A percentile compares a stretch with the other conserved stretches of the same genome.
phyloP scores from a whole-genome alignment of 2,329 filamentous ascomycete species.

The Zelopaecilomyces penicillatus region DNA sequence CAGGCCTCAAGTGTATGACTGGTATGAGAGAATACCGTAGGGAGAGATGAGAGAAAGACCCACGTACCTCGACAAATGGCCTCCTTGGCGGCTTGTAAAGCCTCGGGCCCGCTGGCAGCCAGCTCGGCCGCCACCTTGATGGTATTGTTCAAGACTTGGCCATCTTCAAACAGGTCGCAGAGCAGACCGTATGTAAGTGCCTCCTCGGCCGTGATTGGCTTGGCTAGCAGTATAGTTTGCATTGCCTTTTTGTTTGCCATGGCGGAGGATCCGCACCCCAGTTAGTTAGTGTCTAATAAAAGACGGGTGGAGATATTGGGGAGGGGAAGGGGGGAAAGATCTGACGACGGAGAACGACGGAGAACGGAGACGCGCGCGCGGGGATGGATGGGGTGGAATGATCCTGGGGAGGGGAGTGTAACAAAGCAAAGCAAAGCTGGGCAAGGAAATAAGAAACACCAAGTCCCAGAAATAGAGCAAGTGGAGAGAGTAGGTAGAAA shows the following conservation, averaged over 20 bases:
- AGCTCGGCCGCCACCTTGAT: conserved; percentile 17
- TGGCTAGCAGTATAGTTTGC: conserved; percentile 20
- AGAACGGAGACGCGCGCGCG: no score
- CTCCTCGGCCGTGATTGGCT: conserved; percentile 18
- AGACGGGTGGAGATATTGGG: no score
- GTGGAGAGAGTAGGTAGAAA: background rate
- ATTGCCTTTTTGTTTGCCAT: conserved; percentile 16
- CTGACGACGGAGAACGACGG: no score
- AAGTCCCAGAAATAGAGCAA: background rate
- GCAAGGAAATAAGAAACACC: background rate
- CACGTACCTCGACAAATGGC: conserved; percentile 20
- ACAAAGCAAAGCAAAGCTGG: background rate
- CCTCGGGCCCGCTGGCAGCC: conserved; percentile 15
- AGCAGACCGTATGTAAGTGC: conserved; percentile 18
- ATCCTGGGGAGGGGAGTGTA: no score
- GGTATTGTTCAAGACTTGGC: conserved; percentile 16
- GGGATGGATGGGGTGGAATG: no score
- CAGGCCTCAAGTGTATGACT: no score
- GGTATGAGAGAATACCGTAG: background rate
- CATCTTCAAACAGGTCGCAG: conserved; percentile 18
- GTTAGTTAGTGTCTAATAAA: no score
- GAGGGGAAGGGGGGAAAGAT: background rate
- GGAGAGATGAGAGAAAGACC: conserved; percentile 1
- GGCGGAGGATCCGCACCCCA: background rate
- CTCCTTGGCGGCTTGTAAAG: conserved; percentile 20